Conservation (phyloP, 257 asterid species). For the Capsicum pubescens region DNA sequence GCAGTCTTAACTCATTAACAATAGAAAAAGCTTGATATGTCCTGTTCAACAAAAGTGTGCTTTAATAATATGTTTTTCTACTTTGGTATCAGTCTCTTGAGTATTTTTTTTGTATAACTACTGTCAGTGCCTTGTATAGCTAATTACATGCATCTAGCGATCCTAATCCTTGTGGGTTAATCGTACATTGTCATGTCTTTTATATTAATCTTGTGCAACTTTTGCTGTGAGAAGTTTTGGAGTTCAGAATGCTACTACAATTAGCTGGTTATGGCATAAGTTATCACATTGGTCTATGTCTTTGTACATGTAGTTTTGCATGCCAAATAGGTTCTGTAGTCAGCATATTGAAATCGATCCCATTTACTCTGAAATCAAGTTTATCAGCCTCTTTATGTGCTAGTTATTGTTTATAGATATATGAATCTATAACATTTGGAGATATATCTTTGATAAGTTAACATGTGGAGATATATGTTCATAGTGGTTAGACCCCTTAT, state of each 20-base stretch:
- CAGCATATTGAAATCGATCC: not conserved
- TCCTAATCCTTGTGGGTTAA: not conserved
- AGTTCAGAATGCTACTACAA: not conserved
- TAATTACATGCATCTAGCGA: not conserved
- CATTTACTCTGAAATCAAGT: not conserved
- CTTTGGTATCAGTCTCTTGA: conserved; percentile 56
- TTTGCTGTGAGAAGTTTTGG: not conserved
- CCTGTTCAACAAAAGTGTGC: conserved; percentile 41
- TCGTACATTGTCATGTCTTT: not conserved
- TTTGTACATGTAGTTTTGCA: not conserved
- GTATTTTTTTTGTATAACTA: not conserved
- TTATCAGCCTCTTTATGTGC: not conserved
- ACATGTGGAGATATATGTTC: not conserved
- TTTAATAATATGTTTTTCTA: conserved; percentile 59
- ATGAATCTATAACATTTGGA: not conserved
- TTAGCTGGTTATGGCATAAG: conserved; percentile 17
- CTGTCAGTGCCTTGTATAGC: not conserved
- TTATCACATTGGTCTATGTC: not conserved
- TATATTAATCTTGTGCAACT: not conserved
- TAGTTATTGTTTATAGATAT: not conserved
- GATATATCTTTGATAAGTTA: not conserved
- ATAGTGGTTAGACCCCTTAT: not conserved
- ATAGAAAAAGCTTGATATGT: conserved; percentile 29
- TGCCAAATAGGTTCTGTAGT: not conserved
- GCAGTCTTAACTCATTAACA: conserved; percentile 46